Evolutionary conservation across 192 early-diverging fungal genomes (phyloP).

Genomic region (Geosiphon pyriformis): DNA sequence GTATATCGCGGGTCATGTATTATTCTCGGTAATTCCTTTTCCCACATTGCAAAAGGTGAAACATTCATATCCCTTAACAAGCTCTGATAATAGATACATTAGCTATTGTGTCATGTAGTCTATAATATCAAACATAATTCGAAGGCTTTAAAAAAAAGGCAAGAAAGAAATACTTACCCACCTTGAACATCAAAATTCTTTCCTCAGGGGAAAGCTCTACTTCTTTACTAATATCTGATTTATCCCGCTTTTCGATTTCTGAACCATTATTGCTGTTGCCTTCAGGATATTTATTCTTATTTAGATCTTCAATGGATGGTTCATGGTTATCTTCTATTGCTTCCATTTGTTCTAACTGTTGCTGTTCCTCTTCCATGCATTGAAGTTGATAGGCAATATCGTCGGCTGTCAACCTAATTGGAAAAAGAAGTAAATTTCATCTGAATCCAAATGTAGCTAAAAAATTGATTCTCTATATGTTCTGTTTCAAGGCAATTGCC

Average conservation of each 20-base stretch:
- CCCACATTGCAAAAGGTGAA: slow-evolving; percentile 72
- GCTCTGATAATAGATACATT: slow-evolving; percentile 24
- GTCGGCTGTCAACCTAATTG: slow-evolving; percentile 53
- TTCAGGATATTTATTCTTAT: slow-evolving; percentile 5
- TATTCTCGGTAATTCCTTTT: slow-evolving; percentile 62
- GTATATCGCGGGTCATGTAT: slow-evolving; percentile 56
- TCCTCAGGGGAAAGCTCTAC: slow-evolving; percentile 33
- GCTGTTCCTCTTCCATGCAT: slow-evolving; percentile 39
- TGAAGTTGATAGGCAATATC: slow-evolving; percentile 58
- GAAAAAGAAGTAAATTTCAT: background rate
- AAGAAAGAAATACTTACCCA: too few species aligned
- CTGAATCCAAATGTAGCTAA: background rate
- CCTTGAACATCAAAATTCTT: slow-evolving; percentile 34
- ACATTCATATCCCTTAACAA: slow-evolving; percentile 65
- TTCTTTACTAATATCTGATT: slow-evolving; percentile 26
- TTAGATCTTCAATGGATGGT: too few species aligned
- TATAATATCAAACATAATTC: too few species aligned
- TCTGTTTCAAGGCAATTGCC: too few species aligned
- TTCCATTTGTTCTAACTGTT: slow-evolving; percentile 20
- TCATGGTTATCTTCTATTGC: slow-evolving; percentile 4
- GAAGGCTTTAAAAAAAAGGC: too few species aligned
- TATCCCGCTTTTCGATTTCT: slow-evolving; percentile 26
- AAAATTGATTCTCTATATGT: background rate
- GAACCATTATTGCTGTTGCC: slow-evolving; percentile 27
- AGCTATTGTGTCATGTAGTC: too few species aligned